Conservation (phyloP, 129 eudicot species). For the Chrysanthemum seticuspe region DNA sequence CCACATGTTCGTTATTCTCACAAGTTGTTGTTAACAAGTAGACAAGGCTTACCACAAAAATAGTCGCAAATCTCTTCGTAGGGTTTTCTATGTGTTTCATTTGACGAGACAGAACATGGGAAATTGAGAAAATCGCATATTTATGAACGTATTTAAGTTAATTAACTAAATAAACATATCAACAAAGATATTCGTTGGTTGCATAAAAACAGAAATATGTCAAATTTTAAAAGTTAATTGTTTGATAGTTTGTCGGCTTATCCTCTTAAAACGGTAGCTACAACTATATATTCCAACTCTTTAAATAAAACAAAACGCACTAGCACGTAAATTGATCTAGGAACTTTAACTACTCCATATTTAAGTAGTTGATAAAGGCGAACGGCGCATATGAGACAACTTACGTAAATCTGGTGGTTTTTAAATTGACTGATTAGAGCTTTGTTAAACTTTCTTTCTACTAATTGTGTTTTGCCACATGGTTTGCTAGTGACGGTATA, state of each 20-base stretch:
- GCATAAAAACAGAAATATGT: slow-evolving; percentile 8
- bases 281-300: not conserved
- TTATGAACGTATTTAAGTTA: not conserved
- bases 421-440: not conserved
- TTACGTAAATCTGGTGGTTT: slow-evolving; percentile 12
- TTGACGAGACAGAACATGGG: slow-evolving; percentile 19
- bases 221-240: not conserved
- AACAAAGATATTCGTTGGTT: not conserved
- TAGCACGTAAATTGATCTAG: not conserved
- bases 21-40: too few species aligned
- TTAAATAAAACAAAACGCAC: not conserved
- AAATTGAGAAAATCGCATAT: slow-evolving; percentile 9
- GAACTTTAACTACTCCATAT: too few species aligned
- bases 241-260: slow-evolving; percentile 17
- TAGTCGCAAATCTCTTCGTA: not conserved
- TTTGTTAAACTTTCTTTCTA: not conserved
- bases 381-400: slow-evolving; percentile 28
- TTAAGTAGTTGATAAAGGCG: slow-evolving; percentile 10
- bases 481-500: not conserved
- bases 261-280: slow-evolving; percentile 15
- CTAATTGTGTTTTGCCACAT: not conserved
- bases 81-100: slow-evolving; percentile 8
- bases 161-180: not conserved
- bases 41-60: not conserved
- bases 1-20: too few species aligned